Evolutionary conservation across 106 monocot species (phyloP).

Genomic region (Platanthera zijinensis): DNA sequence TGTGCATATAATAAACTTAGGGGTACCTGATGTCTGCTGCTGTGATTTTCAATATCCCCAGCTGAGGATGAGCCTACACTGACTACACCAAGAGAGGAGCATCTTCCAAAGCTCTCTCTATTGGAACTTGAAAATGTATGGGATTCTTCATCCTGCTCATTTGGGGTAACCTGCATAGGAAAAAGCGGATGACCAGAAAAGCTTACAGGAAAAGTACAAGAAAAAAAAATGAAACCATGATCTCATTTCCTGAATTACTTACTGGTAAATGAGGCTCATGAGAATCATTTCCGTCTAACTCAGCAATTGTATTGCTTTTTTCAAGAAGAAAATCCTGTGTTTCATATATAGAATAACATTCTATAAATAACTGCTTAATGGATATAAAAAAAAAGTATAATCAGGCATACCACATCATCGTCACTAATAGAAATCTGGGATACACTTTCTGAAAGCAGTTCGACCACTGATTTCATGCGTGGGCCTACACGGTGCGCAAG

Average conservation of each 20-base stretch:
- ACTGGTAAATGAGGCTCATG: constrained; percentile 41
- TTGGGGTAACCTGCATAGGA: constrained; percentile 40
- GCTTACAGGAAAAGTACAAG: background rate
- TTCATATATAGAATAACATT: background rate
- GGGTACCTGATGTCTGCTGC: constrained; percentile 42
- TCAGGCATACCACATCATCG: constrained; percentile 44
- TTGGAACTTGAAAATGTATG: constrained; percentile 79
- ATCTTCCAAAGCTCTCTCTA: constrained; percentile 90
- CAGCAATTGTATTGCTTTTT: constrained; percentile 31
- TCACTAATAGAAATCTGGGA: constrained; percentile 34
- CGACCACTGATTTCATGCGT: constrained; percentile 69
- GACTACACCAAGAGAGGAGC: constrained; percentile 69
- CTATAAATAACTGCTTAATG: background rate
- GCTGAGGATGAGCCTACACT: constrained; percentile 69
- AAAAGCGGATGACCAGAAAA: background rate
- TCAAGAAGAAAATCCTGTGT: constrained; percentile 54
- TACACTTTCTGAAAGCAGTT: constrained; percentile 71
- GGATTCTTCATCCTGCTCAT: constrained; percentile 50
- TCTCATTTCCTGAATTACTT: background rate
- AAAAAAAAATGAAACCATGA: constrained; percentile 1
- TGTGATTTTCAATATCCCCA: constrained; percentile 29
- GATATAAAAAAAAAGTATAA: constrained; percentile 2
- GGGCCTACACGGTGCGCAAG: background rate
- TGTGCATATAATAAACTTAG: background rate
- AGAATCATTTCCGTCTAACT: constrained; percentile 25